Evolutionary conservation across 1,284 basidiomycete genomes (phyloP), one percentile per base, ranked within the genome.

Genomic region (Melampsora americana): DNA sequence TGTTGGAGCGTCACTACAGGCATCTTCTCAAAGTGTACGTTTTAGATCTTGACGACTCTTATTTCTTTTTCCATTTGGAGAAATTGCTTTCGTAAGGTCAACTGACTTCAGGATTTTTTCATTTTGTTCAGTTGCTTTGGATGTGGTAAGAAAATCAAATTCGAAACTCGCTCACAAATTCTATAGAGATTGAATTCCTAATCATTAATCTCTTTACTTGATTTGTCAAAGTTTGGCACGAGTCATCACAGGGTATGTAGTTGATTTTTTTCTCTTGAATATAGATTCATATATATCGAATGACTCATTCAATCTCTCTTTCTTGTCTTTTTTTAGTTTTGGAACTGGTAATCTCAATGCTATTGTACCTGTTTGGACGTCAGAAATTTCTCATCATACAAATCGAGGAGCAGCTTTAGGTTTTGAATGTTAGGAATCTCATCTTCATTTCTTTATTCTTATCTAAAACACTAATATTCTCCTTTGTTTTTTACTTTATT

Each of bases 271-370:
- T 35, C 35, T 35, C 35, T 35, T 35, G 50, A 23, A 5, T 53
- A 53, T n/a, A 20, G 5, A 53, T 12, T 53, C 23, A n/a, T 53
- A 20, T 53, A 2, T 53, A 53, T 53, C 14, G 14, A 16, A 2
- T 53, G 50, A 3, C 50, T 23, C 12, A 18, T 35, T 35, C 35
- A 18, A 3, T 23, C 50, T 4, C 50, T 53, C 50, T 53, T 53
- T 53, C 50, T 53, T 3, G 14, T 53, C 14, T 53, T 20, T 16
- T 53, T 53, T 53, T 23, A 53, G 82, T 2, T 72, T 79, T 20
- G 82, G 82, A 56, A 82, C 80, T 1, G 82, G 82, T 3, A 73
- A 78, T 16, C 71, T 82, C n/a, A 81, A 81, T 62, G 79, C 80
- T 14, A 79, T 83, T 64, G 78, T 82, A 2, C 81, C 81, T 1